Evolutionary conservation across 192 early-diverging fungal species (phyloP), one percentile per base, ranked within the genome.

Genomic region (Coemansia sp.): DNA sequence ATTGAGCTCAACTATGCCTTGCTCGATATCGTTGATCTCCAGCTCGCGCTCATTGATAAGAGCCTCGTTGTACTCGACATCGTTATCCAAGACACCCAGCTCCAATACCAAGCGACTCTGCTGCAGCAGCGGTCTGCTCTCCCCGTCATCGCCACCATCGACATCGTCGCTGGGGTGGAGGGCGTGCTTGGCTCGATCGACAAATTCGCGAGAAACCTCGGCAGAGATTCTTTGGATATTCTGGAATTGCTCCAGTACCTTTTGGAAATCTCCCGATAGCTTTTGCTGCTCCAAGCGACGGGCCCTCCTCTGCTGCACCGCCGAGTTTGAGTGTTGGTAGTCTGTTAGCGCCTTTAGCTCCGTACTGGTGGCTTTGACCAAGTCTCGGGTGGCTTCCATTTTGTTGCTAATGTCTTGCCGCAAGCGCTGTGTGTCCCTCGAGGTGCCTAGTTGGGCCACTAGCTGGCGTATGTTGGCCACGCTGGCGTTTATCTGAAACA

Each of bases 31-130:
- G 51, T 86, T 85, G 21, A 99, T 89, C 61, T 98, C 97, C 24
- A 87, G 86, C 67, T 99, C 97, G 20, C 97, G 88, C 81, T 99
- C 96, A 14, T 86, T 86, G 68, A 99, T 99, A 38, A 99, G 70
- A 1, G 86, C 85, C 70, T 98, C 95, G 74, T 99, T 99, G 66
- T 90, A 96, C 75, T 95, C 93, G 10, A 98, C 79, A 58, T 99
- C 94, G 64, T 91, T 91, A 59, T 97, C 97, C 5, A 97, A 74
- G 7, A 89, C 88, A 43, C 86, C 84, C 20, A 95, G 70, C 45
- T 91, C 89, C 66, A 90, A 71, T 28, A 84, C 60, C 23, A 65
- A 62, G 4, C 63, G 62, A 31, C 64, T 62, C 18, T 58, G 58
- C 34, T 73, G 71, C n/a, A 82, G 31, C 0, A 76, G 63, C 6